Evolutionary conservation across 2,329 filamentous ascomycete genomes (phyloP), one percentile per base, ranked within the genome.

Genomic region (Metarhizium guizhouense): DNA sequence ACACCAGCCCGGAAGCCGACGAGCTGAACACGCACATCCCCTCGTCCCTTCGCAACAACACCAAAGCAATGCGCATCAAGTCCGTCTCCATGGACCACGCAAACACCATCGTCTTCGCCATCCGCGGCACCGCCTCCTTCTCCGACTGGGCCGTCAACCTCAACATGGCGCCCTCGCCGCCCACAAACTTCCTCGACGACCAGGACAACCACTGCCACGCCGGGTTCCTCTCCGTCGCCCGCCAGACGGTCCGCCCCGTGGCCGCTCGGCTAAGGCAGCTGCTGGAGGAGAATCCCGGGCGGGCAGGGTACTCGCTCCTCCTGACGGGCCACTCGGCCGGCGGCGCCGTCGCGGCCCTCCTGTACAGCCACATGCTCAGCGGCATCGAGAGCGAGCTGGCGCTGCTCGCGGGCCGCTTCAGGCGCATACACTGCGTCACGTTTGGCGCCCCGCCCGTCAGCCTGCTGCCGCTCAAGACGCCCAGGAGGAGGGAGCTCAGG

Each of bases 131-230:
- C 0, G 83, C 89, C 29, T 87, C 83, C 6, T 88, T 94, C 62
- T 84, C 88, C 74, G 90, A 95, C 71, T 95, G 90, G 90, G 81
- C 87, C 2, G 87, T 94, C 49, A 95, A 95, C 67, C 78, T 94
- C 54, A 83, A 88, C 52, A 81, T 81, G 1, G 82, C 80, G 0
- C 89, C 89, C 0, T 76, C 80, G 0, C 76, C 83, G 1, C 88
- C 90, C 0, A 67, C 65, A 0, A 82, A 80, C 1, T 94, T 95
- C 66, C 76, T 95, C 30, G 90, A 95, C 64, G 90, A 95, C 62
- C 69, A 77, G 0, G 83, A 82, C 16, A 95, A 95, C 64, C 76
- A 85, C 14, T 94, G 89, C 66, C 90, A 95, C 66, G 78, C 87
- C 1, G 90, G 90, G 0, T 95, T 95, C 62, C 76, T 95, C 0